Evolutionary conservation across 345 rosid genomes (phyloP).

Genomic region (Alliaria petiolata): DNA sequence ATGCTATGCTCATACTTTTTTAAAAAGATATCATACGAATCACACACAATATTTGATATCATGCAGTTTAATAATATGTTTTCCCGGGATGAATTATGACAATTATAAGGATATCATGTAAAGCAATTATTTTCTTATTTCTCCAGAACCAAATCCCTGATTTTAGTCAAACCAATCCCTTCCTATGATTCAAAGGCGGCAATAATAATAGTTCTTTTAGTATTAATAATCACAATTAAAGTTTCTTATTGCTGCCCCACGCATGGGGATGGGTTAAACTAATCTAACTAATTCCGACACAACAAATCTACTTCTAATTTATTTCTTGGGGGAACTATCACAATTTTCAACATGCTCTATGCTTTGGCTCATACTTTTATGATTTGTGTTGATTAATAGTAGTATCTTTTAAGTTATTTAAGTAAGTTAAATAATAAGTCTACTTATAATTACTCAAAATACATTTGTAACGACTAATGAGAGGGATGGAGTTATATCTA

Average conservation of each 20-base stretch:
- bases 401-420: neutral
- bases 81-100: neutral
- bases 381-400: neutral
- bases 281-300: neutral
- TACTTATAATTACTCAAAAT: neutral
- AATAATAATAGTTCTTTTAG: neutral
- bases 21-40: neutral
- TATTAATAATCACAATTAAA: neutral
- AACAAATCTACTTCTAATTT: neutral
- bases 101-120: neutral
- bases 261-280: conserved; percentile 20
- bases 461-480: neutral
- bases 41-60: neutral
- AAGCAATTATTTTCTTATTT: neutral
- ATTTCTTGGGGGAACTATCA: neutral
- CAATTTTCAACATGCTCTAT: neutral
- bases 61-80: neutral
- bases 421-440: neutral
- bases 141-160: neutral
- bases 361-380: neutral
- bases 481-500: neutral
- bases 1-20: no score
- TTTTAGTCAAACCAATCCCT: conserved; percentile 16
- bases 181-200: neutral
- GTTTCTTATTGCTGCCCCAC: conserved; percentile 19